Evolutionary conservation across 164 flowering plant species (phyloP).

Genomic region (Umbellularia californica): DNA sequence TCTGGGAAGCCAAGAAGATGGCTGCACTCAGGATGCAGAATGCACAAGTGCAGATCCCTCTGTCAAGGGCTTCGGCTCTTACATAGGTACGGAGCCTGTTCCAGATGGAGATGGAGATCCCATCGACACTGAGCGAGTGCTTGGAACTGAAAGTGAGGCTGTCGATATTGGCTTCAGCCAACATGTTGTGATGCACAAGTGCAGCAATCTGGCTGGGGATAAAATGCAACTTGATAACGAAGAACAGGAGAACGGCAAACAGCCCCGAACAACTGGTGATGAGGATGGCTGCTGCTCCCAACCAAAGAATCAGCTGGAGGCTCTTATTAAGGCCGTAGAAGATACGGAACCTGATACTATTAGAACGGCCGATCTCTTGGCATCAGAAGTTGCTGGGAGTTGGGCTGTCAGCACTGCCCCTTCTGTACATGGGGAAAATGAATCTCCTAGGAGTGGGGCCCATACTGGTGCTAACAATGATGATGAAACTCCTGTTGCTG

Average conservation of each 20-base stretch:
- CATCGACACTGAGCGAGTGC: constrained; percentile 57
- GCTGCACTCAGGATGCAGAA: constrained; percentile 76
- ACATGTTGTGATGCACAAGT: constrained; percentile 36
- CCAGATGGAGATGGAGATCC: constrained; percentile 47
- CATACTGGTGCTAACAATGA: constrained; percentile 15
- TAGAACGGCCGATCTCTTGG: constrained; percentile 70
- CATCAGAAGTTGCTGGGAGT: constrained; percentile 93
- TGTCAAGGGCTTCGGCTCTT: constrained; percentile 75
- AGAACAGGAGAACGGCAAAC: constrained; percentile 41
- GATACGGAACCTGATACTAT: constrained; percentile 67
- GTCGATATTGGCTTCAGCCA: constrained; percentile 18
- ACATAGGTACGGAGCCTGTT: constrained; percentile 57
- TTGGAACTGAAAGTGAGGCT: constrained; percentile 66
- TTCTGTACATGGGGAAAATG: constrained; percentile 78
- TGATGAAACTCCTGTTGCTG: constrained; percentile 21
- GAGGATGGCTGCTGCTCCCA: constrained; percentile 25
- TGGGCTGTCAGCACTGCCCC: constrained; percentile 90
- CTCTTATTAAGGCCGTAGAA: constrained; percentile 34
- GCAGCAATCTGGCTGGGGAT: constrained; percentile 41
- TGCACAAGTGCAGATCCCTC: constrained; percentile 45
- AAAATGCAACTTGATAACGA: constrained; percentile 77
- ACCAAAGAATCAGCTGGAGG: constrained; percentile 24
- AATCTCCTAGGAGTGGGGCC: constrained; percentile 43
- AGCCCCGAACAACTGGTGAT: constrained; percentile 12
- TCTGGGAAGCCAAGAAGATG: constrained; percentile 47